These are phyloP conservation scores for Zalerion maritima DNA, from an alignment of 495 filamentous ascomycete species.

Conservation along the genomic window DNA sequence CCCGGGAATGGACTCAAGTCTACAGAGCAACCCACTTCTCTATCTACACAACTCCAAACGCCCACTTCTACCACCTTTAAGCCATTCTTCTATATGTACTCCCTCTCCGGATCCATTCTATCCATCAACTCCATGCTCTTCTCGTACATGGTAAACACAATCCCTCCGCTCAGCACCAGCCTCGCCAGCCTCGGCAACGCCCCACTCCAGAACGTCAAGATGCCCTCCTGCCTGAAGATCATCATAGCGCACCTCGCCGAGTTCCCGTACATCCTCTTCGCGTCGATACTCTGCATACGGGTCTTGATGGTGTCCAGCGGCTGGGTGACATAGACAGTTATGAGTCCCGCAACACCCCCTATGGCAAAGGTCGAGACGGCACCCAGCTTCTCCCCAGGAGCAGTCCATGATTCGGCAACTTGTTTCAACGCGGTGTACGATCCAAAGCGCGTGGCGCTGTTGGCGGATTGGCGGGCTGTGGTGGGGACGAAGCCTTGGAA, in stretches of 20 bases:
- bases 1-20: too few relatives aligned
- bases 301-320: constrained; percentile 95
- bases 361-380: constrained; percentile 81
- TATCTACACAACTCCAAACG: too few relatives aligned
- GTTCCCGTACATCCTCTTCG: constrained; percentile 70
- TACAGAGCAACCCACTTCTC: too few relatives aligned
- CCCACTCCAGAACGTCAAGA: constrained; percentile 88
- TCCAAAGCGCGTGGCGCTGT: constrained; percentile 78
- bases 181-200: constrained; percentile 73
- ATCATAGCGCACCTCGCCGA: constrained; percentile 69
- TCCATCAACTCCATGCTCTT: constrained; percentile 89
- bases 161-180: constrained; percentile 80
- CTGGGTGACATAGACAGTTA: constrained; percentile 86
- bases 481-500: constrained; percentile 96
- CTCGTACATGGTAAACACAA: constrained; percentile 99
- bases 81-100: constrained; percentile 49
- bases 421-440: constrained; percentile 85
- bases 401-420: constrained; percentile 78
- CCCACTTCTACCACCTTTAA: constrained; percentile 1
- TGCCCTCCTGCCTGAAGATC: constrained; percentile 79
- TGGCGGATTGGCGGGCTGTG: constrained; percentile 85
- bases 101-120: constrained; percentile 63
- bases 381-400: constrained; percentile 88
- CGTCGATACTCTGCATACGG: constrained; percentile 94
- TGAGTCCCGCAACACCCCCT: constrained; percentile 75